These are phyloP conservation scores for Claviceps fusiformis DNA, from an alignment of 2,329 filamentous ascomycete species.

Conservation along the genomic window DNA sequence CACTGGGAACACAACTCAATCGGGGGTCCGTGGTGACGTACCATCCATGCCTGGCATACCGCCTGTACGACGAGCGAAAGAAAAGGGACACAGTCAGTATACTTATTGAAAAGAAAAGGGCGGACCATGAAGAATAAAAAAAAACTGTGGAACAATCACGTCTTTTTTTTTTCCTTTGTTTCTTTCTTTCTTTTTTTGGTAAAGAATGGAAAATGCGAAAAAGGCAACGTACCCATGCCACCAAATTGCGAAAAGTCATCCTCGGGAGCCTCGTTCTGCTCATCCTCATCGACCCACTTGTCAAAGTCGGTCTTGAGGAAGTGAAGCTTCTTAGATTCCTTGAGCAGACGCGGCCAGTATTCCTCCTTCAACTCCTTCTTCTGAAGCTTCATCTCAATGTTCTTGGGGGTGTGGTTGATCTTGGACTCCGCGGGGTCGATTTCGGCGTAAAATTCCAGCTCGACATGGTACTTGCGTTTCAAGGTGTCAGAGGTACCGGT, in stretches of 20 bases:
- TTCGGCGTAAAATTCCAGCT: slow-evolving; percentile 78
- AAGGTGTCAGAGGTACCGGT: slow-evolving; percentile 69
- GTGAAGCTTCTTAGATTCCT: slow-evolving; percentile 79
- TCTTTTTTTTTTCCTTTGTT: too few relatives aligned
- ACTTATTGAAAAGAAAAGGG: background rate
- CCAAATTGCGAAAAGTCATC: slow-evolving; percentile 62
- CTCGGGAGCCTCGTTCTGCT: slow-evolving; percentile 81
- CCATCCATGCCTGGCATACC: slow-evolving; percentile 42
- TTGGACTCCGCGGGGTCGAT: slow-evolving; percentile 78
- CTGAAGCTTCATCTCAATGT: slow-evolving; percentile 78
- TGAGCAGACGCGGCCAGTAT: slow-evolving; percentile 91
- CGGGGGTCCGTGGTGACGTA: slow-evolving; percentile 18
- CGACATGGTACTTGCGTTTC: slow-evolving; percentile 75
- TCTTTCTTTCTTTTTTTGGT: too few relatives aligned
- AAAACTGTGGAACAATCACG: too few relatives aligned
- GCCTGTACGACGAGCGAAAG: slow-evolving; percentile 17
- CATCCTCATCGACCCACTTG: slow-evolving; percentile 98
- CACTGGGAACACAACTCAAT: background rate
- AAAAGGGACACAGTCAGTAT: background rate
- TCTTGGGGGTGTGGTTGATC: slow-evolving; percentile 76
- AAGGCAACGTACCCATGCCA: slow-evolving; percentile 43
- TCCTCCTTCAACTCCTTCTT: slow-evolving; percentile 95
- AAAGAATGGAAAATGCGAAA: background rate
- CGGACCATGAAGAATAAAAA: too few relatives aligned
- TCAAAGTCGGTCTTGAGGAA: slow-evolving; percentile 98